These are phyloP conservation scores for Meredithiella fracta DNA, from an alignment of 2,329 filamentous ascomycete genomes.

Conservation along the genomic window DNA sequence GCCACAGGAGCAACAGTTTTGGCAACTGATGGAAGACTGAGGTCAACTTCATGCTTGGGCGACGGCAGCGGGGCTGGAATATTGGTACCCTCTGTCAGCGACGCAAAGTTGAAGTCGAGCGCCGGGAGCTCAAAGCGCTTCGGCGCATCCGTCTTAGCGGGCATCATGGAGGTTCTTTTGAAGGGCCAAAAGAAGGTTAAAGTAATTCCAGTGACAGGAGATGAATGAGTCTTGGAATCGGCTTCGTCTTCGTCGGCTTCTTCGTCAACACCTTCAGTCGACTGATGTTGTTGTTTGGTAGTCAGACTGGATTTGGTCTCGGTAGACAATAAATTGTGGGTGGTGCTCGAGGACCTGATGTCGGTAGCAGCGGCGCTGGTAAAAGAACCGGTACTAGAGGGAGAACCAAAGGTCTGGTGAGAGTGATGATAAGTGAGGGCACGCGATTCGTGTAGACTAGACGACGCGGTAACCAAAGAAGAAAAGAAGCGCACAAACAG, in stretches of 20 bases:
- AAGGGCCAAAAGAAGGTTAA: background rate
- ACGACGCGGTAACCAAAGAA: slow-evolving; percentile 11
- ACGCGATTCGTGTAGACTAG: slow-evolving; percentile 11
- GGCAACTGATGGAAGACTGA: slow-evolving; percentile 22
- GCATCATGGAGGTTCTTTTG: slow-evolving; percentile 6
- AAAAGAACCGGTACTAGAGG: background rate
- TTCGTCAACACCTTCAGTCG: background rate
- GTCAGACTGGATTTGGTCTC: too few species aligned
- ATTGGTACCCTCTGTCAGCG: slow-evolving; percentile 42
- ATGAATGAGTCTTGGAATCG: too few species aligned
- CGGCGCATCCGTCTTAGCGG: slow-evolving; percentile 9
- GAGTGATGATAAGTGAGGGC: slow-evolving; percentile 7
- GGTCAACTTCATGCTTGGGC: slow-evolving; percentile 31
- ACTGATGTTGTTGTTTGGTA: too few species aligned
- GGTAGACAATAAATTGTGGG: background rate
- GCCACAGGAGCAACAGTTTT: slow-evolving; percentile 15
- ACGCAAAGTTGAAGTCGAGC: slow-evolving; percentile 41
- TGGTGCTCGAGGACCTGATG: background rate
- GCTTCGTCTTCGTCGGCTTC: background rate
- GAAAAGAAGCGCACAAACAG: slow-evolving; percentile 13
- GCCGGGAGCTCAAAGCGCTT: slow-evolving; percentile 37
- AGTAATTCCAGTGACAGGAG: background rate
- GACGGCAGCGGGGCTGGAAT: slow-evolving; percentile 43
- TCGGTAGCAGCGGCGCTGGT: background rate
- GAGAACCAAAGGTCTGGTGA: background rate